Conservation (phyloP, 495 filamentous ascomycete species). For the Aspergillus heteromorphus region DNA sequence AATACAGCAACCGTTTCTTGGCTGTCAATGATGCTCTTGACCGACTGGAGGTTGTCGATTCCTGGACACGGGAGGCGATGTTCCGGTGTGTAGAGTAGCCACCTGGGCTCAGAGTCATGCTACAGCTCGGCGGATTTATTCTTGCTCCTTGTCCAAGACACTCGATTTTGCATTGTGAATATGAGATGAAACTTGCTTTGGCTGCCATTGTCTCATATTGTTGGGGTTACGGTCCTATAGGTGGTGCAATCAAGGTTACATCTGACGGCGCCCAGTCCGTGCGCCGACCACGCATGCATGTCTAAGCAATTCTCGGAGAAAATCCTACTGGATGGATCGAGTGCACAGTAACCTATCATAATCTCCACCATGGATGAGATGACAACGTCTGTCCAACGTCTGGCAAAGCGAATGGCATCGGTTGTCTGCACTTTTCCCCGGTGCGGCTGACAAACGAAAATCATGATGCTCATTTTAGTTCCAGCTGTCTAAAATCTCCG, state of each 20-base stretch:
- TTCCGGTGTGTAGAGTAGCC: slow-evolving; percentile 1
- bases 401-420: no score
- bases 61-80: neutral
- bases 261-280: neutral
- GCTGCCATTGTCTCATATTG: no score
- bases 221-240: neutral
- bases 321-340: neutral
- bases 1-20: slow-evolving; percentile 7
- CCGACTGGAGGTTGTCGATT: neutral
- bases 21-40: neutral
- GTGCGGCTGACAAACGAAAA: neutral
- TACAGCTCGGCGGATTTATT: neutral
- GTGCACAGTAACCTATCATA: neutral
- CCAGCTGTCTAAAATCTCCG: no score
- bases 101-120: neutral
- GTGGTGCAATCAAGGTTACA: neutral
- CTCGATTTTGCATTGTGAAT: no score
- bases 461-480: no score
- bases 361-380: neutral
- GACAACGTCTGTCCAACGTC: neutral
- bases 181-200: no score
- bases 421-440: neutral
- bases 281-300: no score
- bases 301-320: neutral
- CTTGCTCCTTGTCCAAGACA: no score